Evolutionary conservation across 805 yeast genomes (phyloP), one percentile per base, ranked within the genome.

Genomic region (Candida odintsovae): DNA sequence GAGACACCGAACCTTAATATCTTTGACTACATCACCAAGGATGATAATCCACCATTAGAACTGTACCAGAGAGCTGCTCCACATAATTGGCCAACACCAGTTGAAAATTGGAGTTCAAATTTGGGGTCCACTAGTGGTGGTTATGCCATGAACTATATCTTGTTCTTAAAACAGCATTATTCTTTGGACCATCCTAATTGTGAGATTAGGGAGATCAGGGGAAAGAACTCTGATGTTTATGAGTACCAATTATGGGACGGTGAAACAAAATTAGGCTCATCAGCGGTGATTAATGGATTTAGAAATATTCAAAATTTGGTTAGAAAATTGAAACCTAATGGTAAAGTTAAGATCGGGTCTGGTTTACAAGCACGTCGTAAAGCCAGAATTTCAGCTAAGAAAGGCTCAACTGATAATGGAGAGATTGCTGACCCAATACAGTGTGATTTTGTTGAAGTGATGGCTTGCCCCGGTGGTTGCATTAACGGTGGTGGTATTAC

Each of bases 401-500:
- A 31, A 7, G 38, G 37, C 9, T 38, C 18, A 15, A 50, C 25
- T 2, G 38, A 18, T 10, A 46, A 44, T 15, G 44, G 49, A 7
- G 50, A 52, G 12, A 69, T 54, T 2, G 82, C 81, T 0, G 90
- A 86, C 49, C 85, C 92, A 1, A 65, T 77, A 28, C 71, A 69
- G 37, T 82, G 86, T 55, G 94, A 88, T 51, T 87, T 85, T 55
- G 86, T 92, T 6, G 99, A 94, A 58, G 85, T 94, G 40, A 92
- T 90, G 97, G 99, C 99, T 1, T 94, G 99, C 64, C 99, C 99
- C 6, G 90, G 88, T 25, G 99, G 99, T 1, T 94, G 98, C 60
- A 86, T 90, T 47, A 94, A 92, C 59, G 99, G 99, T 11, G 98
- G 99, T 20, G 99, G 99, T 0, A 90, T 90, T 57, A 59, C 54